phyloP scores from a whole-genome alignment of 495 filamentous ascomycete species.

The Durotheca rogersii region DNA sequence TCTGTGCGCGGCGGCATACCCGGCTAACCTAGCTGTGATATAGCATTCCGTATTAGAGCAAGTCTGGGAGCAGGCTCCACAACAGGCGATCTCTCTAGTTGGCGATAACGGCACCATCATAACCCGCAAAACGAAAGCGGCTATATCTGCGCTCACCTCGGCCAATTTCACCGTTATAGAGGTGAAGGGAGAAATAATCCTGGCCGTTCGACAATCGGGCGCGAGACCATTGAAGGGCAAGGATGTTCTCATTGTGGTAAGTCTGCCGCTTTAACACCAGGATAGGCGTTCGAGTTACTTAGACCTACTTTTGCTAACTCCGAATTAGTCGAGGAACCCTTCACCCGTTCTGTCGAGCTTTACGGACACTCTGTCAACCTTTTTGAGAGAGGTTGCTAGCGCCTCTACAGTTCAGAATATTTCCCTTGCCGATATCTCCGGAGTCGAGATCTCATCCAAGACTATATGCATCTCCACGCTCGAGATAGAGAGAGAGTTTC shows the following conservation, averaged over 20 bases:
- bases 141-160: neutral
- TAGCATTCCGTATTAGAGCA: neutral
- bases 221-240: neutral
- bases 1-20: neutral
- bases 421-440: neutral
- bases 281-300: neutral
- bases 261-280: neutral
- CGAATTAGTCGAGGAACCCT: neutral
- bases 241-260: neutral
- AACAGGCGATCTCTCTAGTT: neutral
- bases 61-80: neutral
- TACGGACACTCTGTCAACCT: neutral
- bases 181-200: neutral
- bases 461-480: neutral
- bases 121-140: neutral
- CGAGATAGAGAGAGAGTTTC: neutral
- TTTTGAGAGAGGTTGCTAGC: neutral
- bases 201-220: neutral
- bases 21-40: neutral
- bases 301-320: neutral
- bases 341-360: neutral
- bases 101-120: neutral
- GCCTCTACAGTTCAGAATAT: neutral
- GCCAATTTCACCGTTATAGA: neutral
- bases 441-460: neutral